Evolutionary conservation across 768 basidiomycete genomes (phyloP).

Genomic region (Tubosaeta sp.): DNA sequence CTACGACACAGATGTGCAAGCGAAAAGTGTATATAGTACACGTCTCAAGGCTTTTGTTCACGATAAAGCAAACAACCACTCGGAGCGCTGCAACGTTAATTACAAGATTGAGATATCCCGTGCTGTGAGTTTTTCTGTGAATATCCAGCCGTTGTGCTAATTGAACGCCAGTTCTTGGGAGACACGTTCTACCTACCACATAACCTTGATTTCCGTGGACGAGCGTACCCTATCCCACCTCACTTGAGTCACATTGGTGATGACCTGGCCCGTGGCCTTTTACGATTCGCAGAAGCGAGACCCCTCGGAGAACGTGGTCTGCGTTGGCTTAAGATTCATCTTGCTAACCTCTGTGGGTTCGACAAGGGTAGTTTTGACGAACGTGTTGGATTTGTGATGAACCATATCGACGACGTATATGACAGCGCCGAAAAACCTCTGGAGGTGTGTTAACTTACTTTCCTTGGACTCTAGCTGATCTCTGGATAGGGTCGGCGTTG

Average conservation of each 20-base stretch:
- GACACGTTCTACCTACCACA: constrained; percentile 92
- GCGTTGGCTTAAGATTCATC: constrained; percentile 93
- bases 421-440: constrained; percentile 83
- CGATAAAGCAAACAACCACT: constrained; percentile 76
- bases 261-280: constrained; percentile 83
- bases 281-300: constrained; percentile 76
- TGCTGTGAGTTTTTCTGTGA: constrained; percentile 51
- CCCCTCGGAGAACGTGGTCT: constrained; percentile 82
- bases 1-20: constrained; percentile 49
- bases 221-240: constrained; percentile 94
- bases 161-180: constrained; percentile 61
- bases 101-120: constrained; percentile 96
- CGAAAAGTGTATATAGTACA: constrained; percentile 50
- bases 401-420: constrained; percentile 70
- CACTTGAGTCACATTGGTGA: constrained; percentile 96
- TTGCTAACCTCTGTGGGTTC: constrained; percentile 88
- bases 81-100: constrained; percentile 88
- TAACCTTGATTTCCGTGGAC: constrained; percentile 95
- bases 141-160: neutral
- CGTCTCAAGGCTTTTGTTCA: constrained; percentile 54
- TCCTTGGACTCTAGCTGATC: constrained; percentile 2
- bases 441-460: constrained; percentile 42
- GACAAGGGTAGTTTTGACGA: constrained; percentile 96
- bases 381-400: constrained; percentile 73
- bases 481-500: constrained; percentile 60